Evolutionary conservation across 1,139 yeast genomes (phyloP).

Genomic region (Hanseniaspora gamundiae): DNA sequence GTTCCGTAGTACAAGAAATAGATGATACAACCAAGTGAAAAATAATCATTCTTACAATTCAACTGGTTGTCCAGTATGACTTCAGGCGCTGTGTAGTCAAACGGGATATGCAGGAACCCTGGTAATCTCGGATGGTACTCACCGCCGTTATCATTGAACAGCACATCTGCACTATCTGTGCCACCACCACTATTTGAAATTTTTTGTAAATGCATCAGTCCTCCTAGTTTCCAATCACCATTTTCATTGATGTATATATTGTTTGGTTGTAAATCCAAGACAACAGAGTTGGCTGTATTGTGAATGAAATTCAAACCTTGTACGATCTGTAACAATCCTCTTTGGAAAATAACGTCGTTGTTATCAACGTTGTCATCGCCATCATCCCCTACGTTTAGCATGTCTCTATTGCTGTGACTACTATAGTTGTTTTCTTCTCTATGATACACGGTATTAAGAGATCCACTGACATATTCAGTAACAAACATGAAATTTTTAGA

Average conservation of each 20-base stretch:
- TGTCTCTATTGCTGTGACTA: slow-evolving; percentile 14
- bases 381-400: slow-evolving; percentile 17
- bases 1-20: slow-evolving; percentile 48
- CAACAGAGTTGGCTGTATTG: slow-evolving; percentile 60
- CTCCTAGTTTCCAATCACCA: slow-evolving; percentile 90
- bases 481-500: slow-evolving; percentile 69
- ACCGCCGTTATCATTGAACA: slow-evolving; percentile 14
- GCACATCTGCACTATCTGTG: slow-evolving; percentile 32
- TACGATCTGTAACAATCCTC: slow-evolving; percentile 70
- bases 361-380: slow-evolving; percentile 2
- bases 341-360: slow-evolving; percentile 60
- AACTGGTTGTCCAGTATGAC: slow-evolving; percentile 47
- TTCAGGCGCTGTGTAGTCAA: slow-evolving; percentile 72
- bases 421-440: too few species aligned
- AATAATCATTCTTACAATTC: slow-evolving; percentile 64
- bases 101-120: slow-evolving; percentile 50
- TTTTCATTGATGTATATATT: slow-evolving; percentile 68
- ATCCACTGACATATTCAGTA: slow-evolving; percentile 63
- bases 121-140: slow-evolving; percentile 64
- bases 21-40: slow-evolving; percentile 68
- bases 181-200: slow-evolving; percentile 32
- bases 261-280: slow-evolving; percentile 67
- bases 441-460: slow-evolving; percentile 33
- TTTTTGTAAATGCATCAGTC: slow-evolving; percentile 41
- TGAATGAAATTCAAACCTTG: slow-evolving; percentile 78